A percentile compares a stretch with the other conserved stretches of the same genome.
Evolutionary conservation across 2,329 filamentous ascomycete genomes (phyloP).

Genomic region (Hirsutella thompsonii): DNA sequence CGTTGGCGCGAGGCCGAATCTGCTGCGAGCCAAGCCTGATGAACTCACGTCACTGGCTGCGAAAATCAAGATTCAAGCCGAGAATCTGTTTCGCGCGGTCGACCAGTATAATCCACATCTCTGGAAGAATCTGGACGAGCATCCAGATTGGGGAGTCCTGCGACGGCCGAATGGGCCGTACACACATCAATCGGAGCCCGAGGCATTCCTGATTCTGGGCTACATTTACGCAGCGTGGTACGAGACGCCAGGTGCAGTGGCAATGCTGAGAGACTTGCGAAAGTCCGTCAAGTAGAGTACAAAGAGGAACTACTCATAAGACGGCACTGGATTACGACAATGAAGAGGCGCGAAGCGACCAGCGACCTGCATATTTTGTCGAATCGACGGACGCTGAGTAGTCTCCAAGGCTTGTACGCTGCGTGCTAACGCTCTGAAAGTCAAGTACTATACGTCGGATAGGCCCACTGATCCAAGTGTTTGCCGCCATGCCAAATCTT

Average conservation of each 20-base stretch:
- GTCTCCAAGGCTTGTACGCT: no score
- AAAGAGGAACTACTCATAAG: no score
- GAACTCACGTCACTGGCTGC: neutral
- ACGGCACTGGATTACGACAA: no score
- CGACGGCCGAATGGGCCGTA: neutral
- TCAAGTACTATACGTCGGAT: no score
- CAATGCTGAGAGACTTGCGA: neutral
- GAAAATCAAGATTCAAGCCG: neutral
- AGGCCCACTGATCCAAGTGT: no score
- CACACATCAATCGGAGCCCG: neutral
- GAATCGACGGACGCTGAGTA: no score
- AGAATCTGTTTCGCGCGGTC: neutral
- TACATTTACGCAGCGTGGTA: constrained; percentile 1
- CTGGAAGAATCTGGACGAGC: neutral
- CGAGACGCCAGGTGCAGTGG: constrained; percentile 1
- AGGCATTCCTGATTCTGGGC: neutral
- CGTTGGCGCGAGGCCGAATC: neutral
- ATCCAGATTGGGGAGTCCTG: neutral
- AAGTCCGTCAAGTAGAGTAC: no score
- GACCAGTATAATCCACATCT: neutral
- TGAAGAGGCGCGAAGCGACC: no score
- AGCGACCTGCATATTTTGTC: no score
- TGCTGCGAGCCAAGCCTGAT: neutral
- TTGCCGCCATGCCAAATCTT: no score
- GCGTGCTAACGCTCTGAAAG: no score